phyloP scores from a whole-genome alignment of 2,329 filamentous ascomycete genomes.

The Pseudocercospora fijiensis region DNA sequence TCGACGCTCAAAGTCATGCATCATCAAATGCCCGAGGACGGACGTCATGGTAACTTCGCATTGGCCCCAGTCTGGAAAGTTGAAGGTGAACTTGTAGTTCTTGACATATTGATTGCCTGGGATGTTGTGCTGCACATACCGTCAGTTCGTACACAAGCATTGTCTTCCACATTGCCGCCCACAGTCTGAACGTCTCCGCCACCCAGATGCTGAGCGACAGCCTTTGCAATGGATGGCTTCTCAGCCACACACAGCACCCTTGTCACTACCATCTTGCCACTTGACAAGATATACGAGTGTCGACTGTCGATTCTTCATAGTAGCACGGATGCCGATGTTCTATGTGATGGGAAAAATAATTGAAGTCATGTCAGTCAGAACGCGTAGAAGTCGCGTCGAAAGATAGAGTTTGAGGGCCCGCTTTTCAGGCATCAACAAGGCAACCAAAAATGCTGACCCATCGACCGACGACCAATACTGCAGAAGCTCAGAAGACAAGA shows the following conservation, averaged over 20 bases:
- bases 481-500: too few relatives aligned
- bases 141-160: constrained; percentile 16
- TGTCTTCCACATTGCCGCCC: constrained; percentile 39
- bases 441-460: too few relatives aligned
- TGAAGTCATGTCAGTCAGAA: background rate
- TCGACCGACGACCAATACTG: background rate
- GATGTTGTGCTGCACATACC: constrained; percentile 60
- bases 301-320: constrained; percentile 10
- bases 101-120: constrained; percentile 75
- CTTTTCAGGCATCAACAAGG: background rate
- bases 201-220: constrained; percentile 83
- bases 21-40: constrained; percentile 82
- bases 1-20: constrained; percentile 70
- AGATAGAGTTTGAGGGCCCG: background rate
- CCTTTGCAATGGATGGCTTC: constrained; percentile 94
- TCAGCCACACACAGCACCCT: constrained; percentile 75
- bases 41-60: constrained; percentile 92
- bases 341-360: background rate
- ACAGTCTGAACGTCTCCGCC: constrained; percentile 72
- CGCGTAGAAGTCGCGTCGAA: background rate
- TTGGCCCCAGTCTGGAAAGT: constrained; percentile 77
- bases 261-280: constrained; percentile 40
- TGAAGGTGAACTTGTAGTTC: constrained; percentile 89
- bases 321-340: background rate
- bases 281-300: background rate